These are phyloP conservation scores for Stemphylium beticola DNA, from an alignment of 2,329 filamentous ascomycete species.

Conservation along the genomic window DNA sequence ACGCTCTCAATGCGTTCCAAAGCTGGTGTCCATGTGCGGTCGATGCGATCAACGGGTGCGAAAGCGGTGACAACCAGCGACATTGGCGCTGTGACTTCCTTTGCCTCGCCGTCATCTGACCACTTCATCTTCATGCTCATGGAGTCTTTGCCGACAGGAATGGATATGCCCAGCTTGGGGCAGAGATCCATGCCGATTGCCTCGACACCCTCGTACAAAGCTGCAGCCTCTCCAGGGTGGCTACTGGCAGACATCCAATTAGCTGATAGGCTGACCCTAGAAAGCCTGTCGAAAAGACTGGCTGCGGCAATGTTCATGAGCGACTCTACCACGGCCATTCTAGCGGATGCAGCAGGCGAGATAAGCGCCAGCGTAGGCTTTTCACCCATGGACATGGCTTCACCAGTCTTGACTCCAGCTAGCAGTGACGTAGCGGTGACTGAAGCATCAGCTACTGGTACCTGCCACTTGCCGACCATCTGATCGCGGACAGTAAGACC, in stretches of 20 bases:
- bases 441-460: constrained; percentile 89
- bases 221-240: constrained; percentile 90
- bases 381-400: constrained; percentile 98
- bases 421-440: constrained; percentile 86
- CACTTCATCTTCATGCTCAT: constrained; percentile 99
- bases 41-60: constrained; percentile 78
- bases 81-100: constrained; percentile 90
- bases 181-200: constrained; percentile 93
- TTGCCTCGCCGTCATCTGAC: constrained; percentile 68
- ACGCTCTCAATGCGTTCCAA: constrained; percentile 83
- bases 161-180: constrained; percentile 85
- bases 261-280: constrained; percentile 84
- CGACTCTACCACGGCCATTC: constrained; percentile 95
- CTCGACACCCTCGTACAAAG: constrained; percentile 90
- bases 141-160: constrained; percentile 97
- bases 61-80: constrained; percentile 93
- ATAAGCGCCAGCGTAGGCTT: constrained; percentile 89
- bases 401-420: constrained; percentile 75
- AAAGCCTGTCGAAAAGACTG: constrained; percentile 73
- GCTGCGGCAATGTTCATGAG: constrained; percentile 91
- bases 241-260: constrained; percentile 99
- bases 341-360: constrained; percentile 84
- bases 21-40: constrained; percentile 92
- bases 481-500: constrained; percentile 89
- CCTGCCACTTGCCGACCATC: constrained; percentile 96